These are phyloP conservation scores for Globisporangium polare DNA, from an alignment of 352 stramenopile species.

Conservation along the genomic window DNA sequence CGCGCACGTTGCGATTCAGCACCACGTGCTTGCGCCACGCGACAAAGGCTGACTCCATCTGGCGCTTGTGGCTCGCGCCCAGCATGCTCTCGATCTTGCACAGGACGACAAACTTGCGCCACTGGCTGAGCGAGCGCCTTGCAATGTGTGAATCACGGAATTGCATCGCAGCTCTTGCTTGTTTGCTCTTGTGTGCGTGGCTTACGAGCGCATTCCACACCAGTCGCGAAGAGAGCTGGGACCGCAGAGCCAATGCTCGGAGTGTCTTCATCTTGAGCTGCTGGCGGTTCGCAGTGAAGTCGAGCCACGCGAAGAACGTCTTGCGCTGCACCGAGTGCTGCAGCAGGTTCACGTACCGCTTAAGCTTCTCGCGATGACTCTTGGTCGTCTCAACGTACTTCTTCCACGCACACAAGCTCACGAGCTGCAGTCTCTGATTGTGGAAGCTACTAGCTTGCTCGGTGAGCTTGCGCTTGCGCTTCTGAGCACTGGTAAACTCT, in stretches of 20 bases:
- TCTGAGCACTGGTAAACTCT: not conserved
- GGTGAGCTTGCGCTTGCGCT: conserved; percentile 7
- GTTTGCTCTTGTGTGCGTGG: conserved; percentile 15
- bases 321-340: conserved; percentile 32
- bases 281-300: conserved; percentile 19
- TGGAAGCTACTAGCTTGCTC: conserved; percentile 1
- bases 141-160: conserved; percentile 14
- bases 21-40: conserved; percentile 35
- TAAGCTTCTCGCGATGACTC: conserved; percentile 21
- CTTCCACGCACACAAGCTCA: conserved; percentile 27
- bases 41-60: conserved; percentile 28
- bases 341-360: conserved; percentile 30
- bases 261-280: conserved; percentile 22
- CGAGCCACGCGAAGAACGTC: conserved; percentile 34
- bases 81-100: conserved; percentile 54
- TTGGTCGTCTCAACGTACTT: not conserved
- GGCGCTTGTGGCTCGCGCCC: conserved; percentile 21
- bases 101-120: conserved; percentile 41
- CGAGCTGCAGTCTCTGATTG: not conserved
- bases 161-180: conserved; percentile 11
- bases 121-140: conserved; percentile 19
- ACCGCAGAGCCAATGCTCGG: conserved; percentile 22
- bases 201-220: conserved; percentile 31
- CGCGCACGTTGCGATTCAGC: conserved; percentile 19
- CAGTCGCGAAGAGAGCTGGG: conserved; percentile 22